A percentile compares a stretch with the other conserved stretches of the same genome.
These are phyloP conservation scores for Dothistroma pini DNA, from an alignment of 2,329 filamentous ascomycete genomes.

Conservation along the genomic window DNA sequence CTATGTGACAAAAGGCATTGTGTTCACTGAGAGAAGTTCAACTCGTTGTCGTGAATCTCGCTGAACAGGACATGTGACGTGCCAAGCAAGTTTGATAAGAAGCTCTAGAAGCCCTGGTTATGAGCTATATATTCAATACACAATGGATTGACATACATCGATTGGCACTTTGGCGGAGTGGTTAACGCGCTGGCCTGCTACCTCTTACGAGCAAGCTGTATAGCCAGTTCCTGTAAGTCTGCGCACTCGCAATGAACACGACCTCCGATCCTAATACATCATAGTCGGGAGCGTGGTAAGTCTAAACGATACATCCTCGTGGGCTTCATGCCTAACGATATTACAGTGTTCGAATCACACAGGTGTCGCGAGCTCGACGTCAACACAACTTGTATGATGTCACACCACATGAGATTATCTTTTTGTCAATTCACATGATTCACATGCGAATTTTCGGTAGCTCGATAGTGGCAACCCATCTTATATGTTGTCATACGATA, in stretches of 20 bases:
- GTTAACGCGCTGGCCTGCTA: constrained; percentile 16
- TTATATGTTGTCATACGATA: too few relatives aligned
- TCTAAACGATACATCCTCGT: neutral
- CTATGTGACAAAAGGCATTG: neutral
- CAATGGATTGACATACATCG: neutral
- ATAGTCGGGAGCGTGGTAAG: constrained; percentile 11
- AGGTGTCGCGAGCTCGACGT: constrained; percentile 21
- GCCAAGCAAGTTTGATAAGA: too few relatives aligned
- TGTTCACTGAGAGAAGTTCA: neutral
- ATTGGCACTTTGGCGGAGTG: constrained; percentile 11
- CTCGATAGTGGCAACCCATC: too few relatives aligned
- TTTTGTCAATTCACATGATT: too few relatives aligned
- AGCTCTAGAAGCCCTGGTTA: too few relatives aligned
- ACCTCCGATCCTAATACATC: neutral
- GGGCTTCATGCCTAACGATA: neutral
- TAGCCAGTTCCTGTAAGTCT: constrained; percentile 20
- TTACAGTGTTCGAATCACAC: constrained; percentile 21
- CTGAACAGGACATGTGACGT: neutral
- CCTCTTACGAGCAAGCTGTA: neutral
- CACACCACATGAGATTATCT: too few relatives aligned
- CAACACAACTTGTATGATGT: too few relatives aligned
- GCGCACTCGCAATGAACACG: neutral
- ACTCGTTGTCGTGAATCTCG: neutral
- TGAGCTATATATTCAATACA: neutral
- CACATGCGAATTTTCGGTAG: too few relatives aligned